Percentiles rank a stretch among this genome's conserved stretches.
Evolutionary conservation across 164 flowering plant species (phyloP).

Genomic region (Malania oleifera): DNA sequence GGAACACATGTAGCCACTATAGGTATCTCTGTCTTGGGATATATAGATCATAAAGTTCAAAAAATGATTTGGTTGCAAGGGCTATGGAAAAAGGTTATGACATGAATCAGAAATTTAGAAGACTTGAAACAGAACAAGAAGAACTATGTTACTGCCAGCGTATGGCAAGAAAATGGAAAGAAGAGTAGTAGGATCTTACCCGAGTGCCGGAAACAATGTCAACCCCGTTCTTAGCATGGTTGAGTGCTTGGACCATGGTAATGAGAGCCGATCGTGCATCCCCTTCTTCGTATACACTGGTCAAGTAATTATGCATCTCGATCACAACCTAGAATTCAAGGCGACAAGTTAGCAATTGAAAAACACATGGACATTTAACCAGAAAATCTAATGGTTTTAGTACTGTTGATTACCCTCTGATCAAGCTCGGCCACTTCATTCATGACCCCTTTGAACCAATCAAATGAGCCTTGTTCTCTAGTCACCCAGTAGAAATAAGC

Average conservation of each 20-base stretch:
- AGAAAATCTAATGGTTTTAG: background rate
- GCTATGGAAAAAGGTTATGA: no score
- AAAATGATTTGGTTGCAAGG: no score
- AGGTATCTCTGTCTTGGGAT: background rate
- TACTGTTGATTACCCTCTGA: slow-evolving; percentile 60
- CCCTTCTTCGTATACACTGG: slow-evolving; percentile 98
- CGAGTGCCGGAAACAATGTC: slow-evolving; percentile 94
- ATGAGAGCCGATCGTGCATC: slow-evolving; percentile 99
- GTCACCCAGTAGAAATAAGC: slow-evolving; percentile 99
- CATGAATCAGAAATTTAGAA: no score
- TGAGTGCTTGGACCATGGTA: slow-evolving; percentile 97
- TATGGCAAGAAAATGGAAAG: no score
- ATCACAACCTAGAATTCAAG: slow-evolving; percentile 64
- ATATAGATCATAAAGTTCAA: no score
- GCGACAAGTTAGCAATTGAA: slow-evolving; percentile 6
- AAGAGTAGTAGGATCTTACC: slow-evolving; percentile 47
- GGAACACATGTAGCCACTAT: background rate
- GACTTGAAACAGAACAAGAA: no score
- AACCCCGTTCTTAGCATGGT: slow-evolving; percentile 95
- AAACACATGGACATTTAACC: background rate
- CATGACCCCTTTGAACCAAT: slow-evolving; percentile 99
- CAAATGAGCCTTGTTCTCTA: slow-evolving; percentile 97
- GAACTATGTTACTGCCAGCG: no score
- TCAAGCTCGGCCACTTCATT: slow-evolving; percentile 94
- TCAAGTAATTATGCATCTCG: slow-evolving; percentile 98